Conservation (phyloP, 73 alveolate genomes). For the Paramecium biaurelia region DNA sequence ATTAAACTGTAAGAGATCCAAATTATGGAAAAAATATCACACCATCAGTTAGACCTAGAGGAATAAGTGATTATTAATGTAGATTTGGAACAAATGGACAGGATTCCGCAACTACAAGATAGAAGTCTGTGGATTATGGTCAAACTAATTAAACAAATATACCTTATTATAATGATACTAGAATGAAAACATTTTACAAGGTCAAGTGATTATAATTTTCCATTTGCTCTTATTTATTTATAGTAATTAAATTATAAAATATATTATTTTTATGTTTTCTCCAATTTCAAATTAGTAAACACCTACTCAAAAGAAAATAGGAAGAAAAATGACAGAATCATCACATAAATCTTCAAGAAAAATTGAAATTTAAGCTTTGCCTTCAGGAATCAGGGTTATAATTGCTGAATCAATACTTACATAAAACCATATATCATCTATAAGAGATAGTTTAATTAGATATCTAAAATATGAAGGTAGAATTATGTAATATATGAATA, state of each 20-base stretch:
- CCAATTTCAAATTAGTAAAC: background rate
- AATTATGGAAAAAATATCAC: background rate
- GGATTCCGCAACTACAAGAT: background rate
- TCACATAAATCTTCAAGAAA: background rate
- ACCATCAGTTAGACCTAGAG: background rate
- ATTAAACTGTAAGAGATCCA: background rate
- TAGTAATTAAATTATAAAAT: background rate
- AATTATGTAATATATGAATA: background rate
- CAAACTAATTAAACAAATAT: background rate
- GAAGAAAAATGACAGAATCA: slow-evolving; percentile 8
- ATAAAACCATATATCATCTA: background rate
- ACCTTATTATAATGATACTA: background rate
- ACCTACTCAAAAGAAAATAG: background rate
- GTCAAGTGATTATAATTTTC: background rate
- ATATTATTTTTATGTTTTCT: background rate
- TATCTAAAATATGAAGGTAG: slow-evolving; percentile 34
- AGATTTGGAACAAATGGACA: background rate
- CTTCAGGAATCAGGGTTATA: background rate
- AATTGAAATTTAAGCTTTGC: background rate
- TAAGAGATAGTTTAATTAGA: background rate
- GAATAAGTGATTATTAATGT: slow-evolving; percentile 12
- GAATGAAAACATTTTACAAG: background rate
- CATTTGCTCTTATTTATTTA: background rate
- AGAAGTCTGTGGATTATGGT: background rate
- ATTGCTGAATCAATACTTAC: background rate